phyloP scores from a whole-genome alignment of 768 basidiomycete genomes.

The Austroboletus eburneus region DNA sequence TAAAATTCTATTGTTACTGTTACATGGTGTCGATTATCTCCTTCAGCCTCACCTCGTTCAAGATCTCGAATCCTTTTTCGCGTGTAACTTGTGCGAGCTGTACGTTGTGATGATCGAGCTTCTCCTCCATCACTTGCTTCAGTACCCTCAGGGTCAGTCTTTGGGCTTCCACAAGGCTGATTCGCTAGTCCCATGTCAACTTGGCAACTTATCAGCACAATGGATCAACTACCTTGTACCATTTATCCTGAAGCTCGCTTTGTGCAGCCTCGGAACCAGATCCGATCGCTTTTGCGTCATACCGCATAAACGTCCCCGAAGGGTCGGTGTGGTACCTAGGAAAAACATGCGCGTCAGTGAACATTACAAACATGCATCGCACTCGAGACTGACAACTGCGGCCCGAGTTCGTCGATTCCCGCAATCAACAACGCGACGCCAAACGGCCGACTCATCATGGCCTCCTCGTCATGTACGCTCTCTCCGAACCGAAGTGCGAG shows the following conservation, averaged over 20 bases:
- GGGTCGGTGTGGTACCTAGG: constrained; percentile 98
- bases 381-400: constrained; percentile 74
- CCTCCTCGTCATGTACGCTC: constrained; percentile 98
- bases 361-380: background rate
- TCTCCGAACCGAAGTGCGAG: constrained; percentile 95
- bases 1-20: background rate
- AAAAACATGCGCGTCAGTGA: background rate
- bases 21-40: constrained; percentile 82
- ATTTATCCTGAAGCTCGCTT: constrained; percentile 94
- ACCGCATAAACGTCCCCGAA: constrained; percentile 94
- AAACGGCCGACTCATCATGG: constrained; percentile 99
- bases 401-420: constrained; percentile 94
- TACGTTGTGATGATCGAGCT: constrained; percentile 97
- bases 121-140: constrained; percentile 99
- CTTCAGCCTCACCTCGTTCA: constrained; percentile 78
- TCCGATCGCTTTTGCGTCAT: constrained; percentile 98
- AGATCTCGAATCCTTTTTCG: constrained; percentile 81
- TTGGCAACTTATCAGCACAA: background rate
- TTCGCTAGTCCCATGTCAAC: constrained; percentile 56
- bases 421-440: constrained; percentile 97
- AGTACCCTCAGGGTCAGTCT: constrained; percentile 80
- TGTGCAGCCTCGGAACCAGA: constrained; percentile 98
- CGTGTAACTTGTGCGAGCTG: constrained; percentile 94
- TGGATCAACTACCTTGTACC: constrained; percentile 68
- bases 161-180: constrained; percentile 87